A percentile compares a stretch with the other conserved stretches of the same genome.
Conservation (phyloP, 2,329 filamentous ascomycete species). For the Parafenestella ontariensis region DNA sequence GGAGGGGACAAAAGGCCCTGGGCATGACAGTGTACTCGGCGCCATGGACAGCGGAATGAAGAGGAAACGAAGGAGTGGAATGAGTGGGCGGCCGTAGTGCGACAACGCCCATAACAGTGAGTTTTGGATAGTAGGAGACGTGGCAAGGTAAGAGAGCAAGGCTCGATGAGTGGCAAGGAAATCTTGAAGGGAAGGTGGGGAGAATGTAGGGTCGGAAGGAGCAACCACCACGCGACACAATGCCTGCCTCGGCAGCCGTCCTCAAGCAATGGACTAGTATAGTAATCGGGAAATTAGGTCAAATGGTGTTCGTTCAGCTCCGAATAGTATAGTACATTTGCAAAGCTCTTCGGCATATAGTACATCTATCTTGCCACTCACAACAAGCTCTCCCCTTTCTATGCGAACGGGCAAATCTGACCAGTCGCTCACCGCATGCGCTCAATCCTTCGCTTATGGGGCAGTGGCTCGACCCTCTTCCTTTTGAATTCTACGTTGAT, state of each 20-base stretch:
- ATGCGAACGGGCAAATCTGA: slow-evolving; percentile 2
- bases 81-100: neutral
- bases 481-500: slow-evolving; percentile 85
- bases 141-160: neutral
- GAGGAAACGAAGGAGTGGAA: neutral
- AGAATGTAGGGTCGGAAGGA: slow-evolving; percentile 1
- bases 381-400: slow-evolving; percentile 11
- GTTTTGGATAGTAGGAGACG: neutral
- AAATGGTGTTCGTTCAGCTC: neutral
- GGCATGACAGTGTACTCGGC: neutral
- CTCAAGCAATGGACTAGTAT: neutral
- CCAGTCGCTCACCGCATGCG: slow-evolving; percentile 50
- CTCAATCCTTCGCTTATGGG: slow-evolving; percentile 66
- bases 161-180: neutral
- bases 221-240: neutral
- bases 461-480: slow-evolving; percentile 73
- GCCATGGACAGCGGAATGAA: slow-evolving; percentile 8
- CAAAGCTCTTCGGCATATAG: neutral
- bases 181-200: neutral
- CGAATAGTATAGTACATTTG: slow-evolving; percentile 3
- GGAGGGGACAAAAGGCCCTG: slow-evolving; percentile 21
- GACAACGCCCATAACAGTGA: neutral
- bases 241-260: neutral
- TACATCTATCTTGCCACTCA: neutral
- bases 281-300: neutral